Evolutionary conservation across 1,284 basidiomycete genomes (phyloP).

Genomic region (Ceratobasidium theobromae): DNA sequence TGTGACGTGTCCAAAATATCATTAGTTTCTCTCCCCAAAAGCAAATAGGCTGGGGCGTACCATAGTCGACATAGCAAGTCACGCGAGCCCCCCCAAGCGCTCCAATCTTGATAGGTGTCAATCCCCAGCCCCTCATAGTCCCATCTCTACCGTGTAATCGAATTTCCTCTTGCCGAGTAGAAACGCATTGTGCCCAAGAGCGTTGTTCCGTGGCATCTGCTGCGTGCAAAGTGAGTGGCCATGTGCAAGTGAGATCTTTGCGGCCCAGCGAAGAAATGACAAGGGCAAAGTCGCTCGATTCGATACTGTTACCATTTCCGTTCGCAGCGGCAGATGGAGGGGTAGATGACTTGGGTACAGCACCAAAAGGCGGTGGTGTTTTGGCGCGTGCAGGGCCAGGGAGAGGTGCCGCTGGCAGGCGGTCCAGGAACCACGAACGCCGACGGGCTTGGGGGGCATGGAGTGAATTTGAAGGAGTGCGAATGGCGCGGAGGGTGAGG

Average conservation of each 20-base stretch:
- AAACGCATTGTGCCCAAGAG: conserved; percentile 22
- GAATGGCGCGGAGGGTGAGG: conserved; percentile 15
- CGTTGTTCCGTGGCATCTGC: conserved; percentile 12
- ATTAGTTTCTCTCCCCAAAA: not conserved
- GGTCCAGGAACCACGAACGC: conserved; percentile 31
- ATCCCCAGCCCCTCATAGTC: not conserved
- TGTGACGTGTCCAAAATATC: not conserved
- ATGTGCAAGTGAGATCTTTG: conserved; percentile 1
- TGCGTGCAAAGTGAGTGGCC: conserved; percentile 18
- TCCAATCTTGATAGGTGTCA: conserved; percentile 2
- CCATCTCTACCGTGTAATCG: conserved; percentile 15
- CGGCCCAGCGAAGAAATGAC: conserved; percentile 14
- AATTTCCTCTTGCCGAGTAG: conserved; percentile 19
- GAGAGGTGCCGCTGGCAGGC: conserved; percentile 3
- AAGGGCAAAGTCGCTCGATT: conserved; percentile 8
- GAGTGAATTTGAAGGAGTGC: not conserved
- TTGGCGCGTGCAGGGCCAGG: conserved; percentile 15
- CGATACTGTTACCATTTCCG: not conserved
- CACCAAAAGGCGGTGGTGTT: conserved; percentile 10
- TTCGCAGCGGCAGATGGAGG: not conserved
- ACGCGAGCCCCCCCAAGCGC: not conserved
- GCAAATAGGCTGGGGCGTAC: not conserved
- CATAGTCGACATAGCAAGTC: conserved; percentile 29
- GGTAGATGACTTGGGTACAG: not conserved
- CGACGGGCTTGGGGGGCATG: not conserved